Conservation (phyloP, 2,329 filamentous ascomycete species). For the Xylaria sp. region DNA sequence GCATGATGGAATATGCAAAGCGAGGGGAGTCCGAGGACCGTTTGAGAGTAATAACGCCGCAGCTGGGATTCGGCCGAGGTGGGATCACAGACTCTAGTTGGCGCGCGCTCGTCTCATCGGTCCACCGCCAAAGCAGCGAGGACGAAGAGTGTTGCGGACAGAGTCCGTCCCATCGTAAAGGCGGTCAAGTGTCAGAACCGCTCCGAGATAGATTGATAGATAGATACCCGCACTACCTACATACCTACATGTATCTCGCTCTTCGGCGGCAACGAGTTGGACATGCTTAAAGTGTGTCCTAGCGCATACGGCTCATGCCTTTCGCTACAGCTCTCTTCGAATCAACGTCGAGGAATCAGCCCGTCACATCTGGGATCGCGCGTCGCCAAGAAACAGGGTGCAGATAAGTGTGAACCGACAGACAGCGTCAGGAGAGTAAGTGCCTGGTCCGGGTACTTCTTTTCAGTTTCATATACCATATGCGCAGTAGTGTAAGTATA, state of each 20-base stretch:
- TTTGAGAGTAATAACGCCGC: constrained; percentile 26
- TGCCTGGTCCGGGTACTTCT: background rate
- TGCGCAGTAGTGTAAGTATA: too few species aligned
- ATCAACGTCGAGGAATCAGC: constrained; percentile 43
- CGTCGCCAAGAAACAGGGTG: constrained; percentile 48
- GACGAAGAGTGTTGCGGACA: constrained; percentile 39
- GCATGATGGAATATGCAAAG: constrained; percentile 30
- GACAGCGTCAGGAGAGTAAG: constrained; percentile 13
- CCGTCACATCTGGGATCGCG: constrained; percentile 51
- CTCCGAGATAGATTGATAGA: constrained; percentile 17
- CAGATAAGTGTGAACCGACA: constrained; percentile 37
- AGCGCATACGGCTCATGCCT: constrained; percentile 38
- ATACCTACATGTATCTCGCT: constrained; percentile 10
- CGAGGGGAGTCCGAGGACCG: constrained; percentile 20
- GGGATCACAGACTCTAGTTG: constrained; percentile 5
- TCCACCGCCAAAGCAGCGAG: constrained; percentile 34
- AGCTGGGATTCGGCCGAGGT: constrained; percentile 25
- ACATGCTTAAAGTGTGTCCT: constrained; percentile 33
- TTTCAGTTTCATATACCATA: constrained; percentile 11
- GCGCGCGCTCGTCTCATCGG: constrained; percentile 10
- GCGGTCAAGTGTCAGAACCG: constrained; percentile 43
- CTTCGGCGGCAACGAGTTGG: constrained; percentile 43
- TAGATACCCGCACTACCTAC: background rate
- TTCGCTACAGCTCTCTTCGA: constrained; percentile 42
- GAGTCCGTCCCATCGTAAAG: constrained; percentile 37